These are phyloP conservation scores for Kurtzmaniella cleridarum DNA, from an alignment of 805 yeast genomes.

Conservation along the genomic window DNA sequence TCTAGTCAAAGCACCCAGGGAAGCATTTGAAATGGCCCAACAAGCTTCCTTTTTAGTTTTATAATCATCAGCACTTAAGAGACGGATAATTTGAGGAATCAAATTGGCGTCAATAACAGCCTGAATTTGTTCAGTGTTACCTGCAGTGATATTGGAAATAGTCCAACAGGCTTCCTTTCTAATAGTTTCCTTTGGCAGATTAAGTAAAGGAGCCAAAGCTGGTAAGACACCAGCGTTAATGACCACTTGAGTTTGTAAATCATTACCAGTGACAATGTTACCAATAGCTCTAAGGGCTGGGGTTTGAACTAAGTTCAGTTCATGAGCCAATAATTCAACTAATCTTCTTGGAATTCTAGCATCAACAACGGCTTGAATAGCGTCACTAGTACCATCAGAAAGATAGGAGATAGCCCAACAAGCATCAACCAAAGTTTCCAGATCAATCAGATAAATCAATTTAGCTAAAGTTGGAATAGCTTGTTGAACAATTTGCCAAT, in stretches of 20 bases:
- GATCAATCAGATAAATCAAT: slow-evolving; percentile 83
- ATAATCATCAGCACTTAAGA: slow-evolving; percentile 78
- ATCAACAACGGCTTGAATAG: slow-evolving; percentile 95
- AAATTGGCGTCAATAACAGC: slow-evolving; percentile 93
- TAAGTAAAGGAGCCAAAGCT: slow-evolving; percentile 73
- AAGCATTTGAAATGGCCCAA: slow-evolving; percentile 98
- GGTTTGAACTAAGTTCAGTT: slow-evolving; percentile 83
- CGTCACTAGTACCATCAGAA: slow-evolving; percentile 87
- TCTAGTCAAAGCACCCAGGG: slow-evolving; percentile 86
- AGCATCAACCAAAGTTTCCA: slow-evolving; percentile 92
- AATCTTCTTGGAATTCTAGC: slow-evolving; percentile 92
- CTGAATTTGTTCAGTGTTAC: slow-evolving; percentile 91
- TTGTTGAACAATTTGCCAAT: slow-evolving; percentile 81
- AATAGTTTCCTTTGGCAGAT: slow-evolving; percentile 84
- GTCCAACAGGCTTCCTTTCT: slow-evolving; percentile 99
- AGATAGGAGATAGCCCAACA: slow-evolving; percentile 98
- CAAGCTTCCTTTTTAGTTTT: slow-evolving; percentile 98
- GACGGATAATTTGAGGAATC: slow-evolving; percentile 83
- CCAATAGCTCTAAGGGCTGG: slow-evolving; percentile 98
- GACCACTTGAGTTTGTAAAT: slow-evolving; percentile 89
- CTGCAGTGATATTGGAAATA: slow-evolving; percentile 95
- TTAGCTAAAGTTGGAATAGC: slow-evolving; percentile 91
- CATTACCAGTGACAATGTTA: slow-evolving; percentile 96
- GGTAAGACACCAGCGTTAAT: slow-evolving; percentile 89
- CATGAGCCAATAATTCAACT: slow-evolving; percentile 84